Percentiles rank a stretch among this genome's conserved stretches.
Conservation (phyloP, 2,329 filamentous ascomycete species). For the Alternaria burnsii region DNA sequence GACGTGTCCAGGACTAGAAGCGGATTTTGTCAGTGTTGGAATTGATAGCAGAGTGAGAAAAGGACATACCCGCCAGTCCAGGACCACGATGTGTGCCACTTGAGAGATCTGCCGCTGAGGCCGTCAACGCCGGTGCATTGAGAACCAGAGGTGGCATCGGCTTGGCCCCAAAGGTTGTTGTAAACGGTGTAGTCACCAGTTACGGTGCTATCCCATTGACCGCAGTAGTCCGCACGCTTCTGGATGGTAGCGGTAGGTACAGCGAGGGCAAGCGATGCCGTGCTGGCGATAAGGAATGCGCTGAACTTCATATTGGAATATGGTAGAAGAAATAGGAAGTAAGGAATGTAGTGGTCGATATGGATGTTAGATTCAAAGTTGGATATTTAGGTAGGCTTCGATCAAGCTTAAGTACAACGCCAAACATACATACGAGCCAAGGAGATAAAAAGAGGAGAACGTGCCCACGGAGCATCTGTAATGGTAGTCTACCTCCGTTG, state of each 20-base stretch:
- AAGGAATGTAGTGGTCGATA: neutral
- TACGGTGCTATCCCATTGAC: constrained; percentile 40
- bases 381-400: constrained; percentile 11
- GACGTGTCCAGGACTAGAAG: constrained; percentile 41
- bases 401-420: constrained; percentile 22
- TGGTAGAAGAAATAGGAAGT: neutral
- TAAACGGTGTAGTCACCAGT: constrained; percentile 46
- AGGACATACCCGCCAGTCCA: constrained; percentile 52
- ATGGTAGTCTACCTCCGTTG: constrained; percentile 9
- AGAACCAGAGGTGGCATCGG: constrained; percentile 52
- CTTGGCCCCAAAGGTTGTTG: constrained; percentile 57
- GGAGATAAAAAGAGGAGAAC: constrained; percentile 17
- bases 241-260: constrained; percentile 38
- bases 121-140: constrained; percentile 58
- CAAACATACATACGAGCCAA: constrained; percentile 5
- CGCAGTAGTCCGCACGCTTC: constrained; percentile 46
- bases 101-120: constrained; percentile 48
- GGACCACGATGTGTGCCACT: constrained; percentile 57
- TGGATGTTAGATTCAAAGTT: neutral
- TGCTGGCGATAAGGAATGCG: constrained; percentile 34
- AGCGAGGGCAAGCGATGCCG: constrained; percentile 41
- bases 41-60: neutral
- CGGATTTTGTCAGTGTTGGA: constrained; percentile 6
- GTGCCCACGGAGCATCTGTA: constrained; percentile 15
- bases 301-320: constrained; percentile 41